These are phyloP conservation scores for Orbilia quercus DNA, from an alignment of 2,329 filamentous ascomycete species.

Conservation along the genomic window DNA sequence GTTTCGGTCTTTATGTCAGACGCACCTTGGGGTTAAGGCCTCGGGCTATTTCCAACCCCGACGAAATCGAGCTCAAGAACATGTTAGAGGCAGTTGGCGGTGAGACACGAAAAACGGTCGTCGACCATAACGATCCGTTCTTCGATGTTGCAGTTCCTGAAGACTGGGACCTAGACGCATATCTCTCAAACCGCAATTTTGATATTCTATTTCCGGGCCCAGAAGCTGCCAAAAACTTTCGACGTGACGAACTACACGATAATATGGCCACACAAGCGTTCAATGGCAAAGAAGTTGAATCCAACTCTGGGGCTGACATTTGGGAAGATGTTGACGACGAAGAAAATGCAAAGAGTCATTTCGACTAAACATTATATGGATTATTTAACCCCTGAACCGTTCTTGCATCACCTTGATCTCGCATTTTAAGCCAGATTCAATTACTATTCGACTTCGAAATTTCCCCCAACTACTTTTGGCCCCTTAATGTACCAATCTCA, in stretches of 20 bases:
- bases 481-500: too few relatives aligned
- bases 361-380: too few relatives aligned
- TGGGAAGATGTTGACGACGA: too few relatives aligned
- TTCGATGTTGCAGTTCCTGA: background rate
- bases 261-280: too few relatives aligned
- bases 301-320: too few relatives aligned
- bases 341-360: too few relatives aligned
- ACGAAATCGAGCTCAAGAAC: background rate
- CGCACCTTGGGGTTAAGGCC: background rate
- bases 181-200: constrained; percentile 34
- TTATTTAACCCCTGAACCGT: too few relatives aligned
- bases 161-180: background rate
- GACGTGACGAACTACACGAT: constrained; percentile 4
- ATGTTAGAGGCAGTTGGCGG: background rate
- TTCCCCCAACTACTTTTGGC: too few relatives aligned
- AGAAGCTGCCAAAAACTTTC: background rate
- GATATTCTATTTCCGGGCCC: constrained; percentile 26
- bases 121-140: background rate
- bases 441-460: too few relatives aligned
- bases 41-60: background rate
- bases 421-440: too few relatives aligned
- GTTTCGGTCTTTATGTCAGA: background rate
- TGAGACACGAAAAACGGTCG: background rate
- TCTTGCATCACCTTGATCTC: too few relatives aligned
- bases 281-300: too few relatives aligned